Evolutionary conservation across 306 rosid genomes (phyloP), one percentile per base, ranked within the genome.

Genomic region (Pyrus betulifolia): DNA sequence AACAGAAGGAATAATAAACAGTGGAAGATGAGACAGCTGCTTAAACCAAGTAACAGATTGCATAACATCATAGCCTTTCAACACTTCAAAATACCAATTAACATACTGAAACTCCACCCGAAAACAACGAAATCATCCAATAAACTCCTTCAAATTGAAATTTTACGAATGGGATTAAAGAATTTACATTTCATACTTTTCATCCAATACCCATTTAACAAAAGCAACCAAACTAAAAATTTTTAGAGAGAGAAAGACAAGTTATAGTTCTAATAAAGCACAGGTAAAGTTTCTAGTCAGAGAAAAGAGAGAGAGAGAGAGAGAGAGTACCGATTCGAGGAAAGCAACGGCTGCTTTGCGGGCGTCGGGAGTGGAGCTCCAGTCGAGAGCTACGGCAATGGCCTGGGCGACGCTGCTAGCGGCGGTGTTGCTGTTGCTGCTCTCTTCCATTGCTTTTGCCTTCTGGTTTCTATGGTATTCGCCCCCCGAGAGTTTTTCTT

Each of bases 361-460:
- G 51, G 92, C 87, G 22, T 88, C 84, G 23, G 97, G 85, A 49
- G 97, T 59, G 59, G 97, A 85, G 69, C 80, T 76, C 97, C 97
- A 95, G 88, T 91, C 93, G 58, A 92, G 90, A 55, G 97, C 89
- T 70, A 88, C 90, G 68, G 86, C 86, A 22, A 95, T 95, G 74
- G 99, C 97, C 80, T 84, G 82, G 65, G 99, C 99, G 23, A 89
- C 97, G 88, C 85, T 91, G 88, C 74, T 83, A 23, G 87, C 86
- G n/a, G 66, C 67, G 68, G 49, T 65, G 70, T n/a, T 46, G 61
- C 67, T 57, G 28, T 55, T 76, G 82, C 65, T 71, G 57, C 67
- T 69, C 1, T 82, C 89, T 28, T 86, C 97, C 99, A 95, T 95
- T 52, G 70, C 35, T 74, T 49, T 49, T 66, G 38, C 55, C 28